Conservation (phyloP, 2,329 filamentous ascomycete genomes). For the Rutstroemia sp. region DNA sequence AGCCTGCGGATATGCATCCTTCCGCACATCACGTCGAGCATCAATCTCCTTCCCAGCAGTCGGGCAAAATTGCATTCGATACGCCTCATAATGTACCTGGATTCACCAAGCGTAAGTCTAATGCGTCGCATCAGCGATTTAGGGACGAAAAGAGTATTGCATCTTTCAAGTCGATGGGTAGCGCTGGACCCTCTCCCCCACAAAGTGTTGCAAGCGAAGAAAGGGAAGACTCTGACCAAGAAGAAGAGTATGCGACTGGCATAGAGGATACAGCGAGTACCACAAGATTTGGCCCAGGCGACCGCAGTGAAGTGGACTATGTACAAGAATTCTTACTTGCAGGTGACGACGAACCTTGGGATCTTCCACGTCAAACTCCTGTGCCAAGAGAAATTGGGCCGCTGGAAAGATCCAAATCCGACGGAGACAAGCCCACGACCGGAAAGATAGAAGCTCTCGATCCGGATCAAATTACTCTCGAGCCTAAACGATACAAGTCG, state of each 20-base stretch:
- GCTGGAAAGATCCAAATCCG: neutral
- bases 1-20: neutral
- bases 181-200: neutral
- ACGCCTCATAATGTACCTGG: neutral
- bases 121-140: neutral
- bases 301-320: neutral
- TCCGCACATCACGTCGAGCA: neutral
- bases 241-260: conserved; percentile 7
- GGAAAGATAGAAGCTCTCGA: neutral
- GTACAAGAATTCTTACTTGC: conserved; percentile 5
- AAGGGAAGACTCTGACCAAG: neutral
- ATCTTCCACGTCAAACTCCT: conserved; percentile 5
- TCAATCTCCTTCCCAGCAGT: neutral
- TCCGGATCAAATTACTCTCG: conserved; percentile 6
- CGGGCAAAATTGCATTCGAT: neutral
- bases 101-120: conserved; percentile 1
- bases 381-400: neutral
- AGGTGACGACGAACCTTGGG: conserved; percentile 7
- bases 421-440: neutral
- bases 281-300: conserved; percentile 2
- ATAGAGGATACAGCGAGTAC: conserved; percentile 1
- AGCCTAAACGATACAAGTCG: conserved; percentile 4
- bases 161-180: conserved; percentile 4
- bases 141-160: conserved; percentile 4
- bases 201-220: conserved; percentile 2